Evolutionary conservation across 2,329 filamentous ascomycete genomes (phyloP).

Genomic region (Trichoderma afroharzianum): DNA sequence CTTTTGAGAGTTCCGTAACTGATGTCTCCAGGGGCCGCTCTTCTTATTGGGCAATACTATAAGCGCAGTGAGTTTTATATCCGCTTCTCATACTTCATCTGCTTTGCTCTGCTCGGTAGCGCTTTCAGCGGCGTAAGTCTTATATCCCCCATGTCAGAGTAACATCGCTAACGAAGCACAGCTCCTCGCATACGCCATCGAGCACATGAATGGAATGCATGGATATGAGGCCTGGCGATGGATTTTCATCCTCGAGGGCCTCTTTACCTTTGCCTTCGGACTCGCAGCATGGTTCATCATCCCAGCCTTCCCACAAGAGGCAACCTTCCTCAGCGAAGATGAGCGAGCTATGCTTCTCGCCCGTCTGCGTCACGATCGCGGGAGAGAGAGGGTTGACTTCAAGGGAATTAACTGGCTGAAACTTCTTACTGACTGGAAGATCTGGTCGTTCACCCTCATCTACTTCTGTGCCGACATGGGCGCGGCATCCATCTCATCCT

Average conservation of each 20-base stretch:
- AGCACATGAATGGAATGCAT: slow-evolving; percentile 43
- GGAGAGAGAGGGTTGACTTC: not conserved
- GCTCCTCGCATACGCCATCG: slow-evolving; percentile 45
- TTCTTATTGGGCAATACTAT: not conserved
- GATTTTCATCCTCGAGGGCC: slow-evolving; percentile 49
- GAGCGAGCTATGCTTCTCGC: not conserved
- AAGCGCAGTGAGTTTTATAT: not conserved
- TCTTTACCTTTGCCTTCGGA: not conserved
- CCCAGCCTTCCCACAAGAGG: not conserved
- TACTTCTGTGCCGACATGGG: slow-evolving; percentile 1
- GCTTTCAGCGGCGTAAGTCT: not conserved
- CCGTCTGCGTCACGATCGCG: not conserved
- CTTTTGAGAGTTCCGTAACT: not conserved
- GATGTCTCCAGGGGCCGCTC: not conserved
- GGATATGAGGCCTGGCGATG: slow-evolving; percentile 46
- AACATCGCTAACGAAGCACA: not conserved
- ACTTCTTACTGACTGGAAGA: not conserved
- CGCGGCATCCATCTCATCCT: not conserved
- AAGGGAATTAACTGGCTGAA: not conserved
- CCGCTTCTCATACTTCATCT: not conserved
- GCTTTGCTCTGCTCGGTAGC: not conserved
- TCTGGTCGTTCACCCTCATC: not conserved
- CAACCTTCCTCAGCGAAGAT: not conserved
- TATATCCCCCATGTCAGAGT: not conserved
- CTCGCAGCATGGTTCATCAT: not conserved